Evolutionary conservation across 2,329 filamentous ascomycete species (phyloP).

Genomic region (Botrytis elliptica): DNA sequence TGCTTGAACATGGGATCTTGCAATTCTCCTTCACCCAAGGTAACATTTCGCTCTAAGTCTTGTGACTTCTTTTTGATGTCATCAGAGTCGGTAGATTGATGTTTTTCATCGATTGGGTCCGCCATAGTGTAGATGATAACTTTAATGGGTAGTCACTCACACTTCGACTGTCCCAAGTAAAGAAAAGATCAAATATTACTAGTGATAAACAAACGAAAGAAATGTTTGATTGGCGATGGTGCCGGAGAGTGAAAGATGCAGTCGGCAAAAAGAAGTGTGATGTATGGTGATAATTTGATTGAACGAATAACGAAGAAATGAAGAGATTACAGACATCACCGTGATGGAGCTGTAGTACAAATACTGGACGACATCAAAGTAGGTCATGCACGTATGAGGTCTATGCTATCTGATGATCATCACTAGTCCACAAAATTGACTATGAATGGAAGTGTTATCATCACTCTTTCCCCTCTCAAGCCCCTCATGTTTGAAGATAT

Average conservation of each 20-base stretch:
- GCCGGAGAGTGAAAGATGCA: not conserved
- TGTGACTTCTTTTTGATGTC: conserved; percentile 25
- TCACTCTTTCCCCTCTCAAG: not conserved
- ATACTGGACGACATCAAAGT: not conserved
- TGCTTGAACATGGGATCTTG: conserved; percentile 38
- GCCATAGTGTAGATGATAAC: not conserved
- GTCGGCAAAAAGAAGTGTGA: not conserved
- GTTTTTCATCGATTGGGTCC: not conserved
- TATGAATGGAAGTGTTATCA: not conserved
- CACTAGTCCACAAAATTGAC: not conserved
- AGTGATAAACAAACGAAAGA: not conserved
- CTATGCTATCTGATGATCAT: not conserved
- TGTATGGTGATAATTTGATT: not conserved
- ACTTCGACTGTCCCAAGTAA: too few relatives aligned
- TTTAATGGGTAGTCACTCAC: not conserved
- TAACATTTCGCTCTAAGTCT: conserved; percentile 26
- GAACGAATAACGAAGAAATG: not conserved
- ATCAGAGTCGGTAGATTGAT: not conserved
- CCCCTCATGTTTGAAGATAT: not conserved
- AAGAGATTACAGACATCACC: too few relatives aligned
- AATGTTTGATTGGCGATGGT: not conserved
- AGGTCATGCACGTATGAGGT: too few relatives aligned
- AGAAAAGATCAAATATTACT: not conserved
- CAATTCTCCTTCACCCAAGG: conserved; percentile 28
- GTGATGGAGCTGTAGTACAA: not conserved